Evolutionary conservation across 2,329 filamentous ascomycete species (phyloP).

Genomic region (Zasmidium angulare): DNA sequence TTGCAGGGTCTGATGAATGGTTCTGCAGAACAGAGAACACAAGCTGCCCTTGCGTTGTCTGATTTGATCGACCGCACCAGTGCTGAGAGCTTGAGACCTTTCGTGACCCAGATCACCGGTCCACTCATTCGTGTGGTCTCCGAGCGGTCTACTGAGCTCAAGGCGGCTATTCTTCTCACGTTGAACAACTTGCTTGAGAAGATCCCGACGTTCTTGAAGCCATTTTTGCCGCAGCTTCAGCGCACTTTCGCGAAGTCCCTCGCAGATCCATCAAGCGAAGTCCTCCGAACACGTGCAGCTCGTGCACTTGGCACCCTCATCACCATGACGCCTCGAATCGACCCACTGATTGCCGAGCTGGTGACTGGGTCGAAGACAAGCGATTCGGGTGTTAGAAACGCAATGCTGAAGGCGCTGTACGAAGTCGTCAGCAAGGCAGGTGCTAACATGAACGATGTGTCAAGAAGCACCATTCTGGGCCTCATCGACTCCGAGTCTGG

Average conservation of each 20-base stretch:
- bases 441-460: conserved; percentile 88
- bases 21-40: conserved; percentile 84
- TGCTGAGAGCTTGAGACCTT: conserved; percentile 83
- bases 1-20: conserved; percentile 97
- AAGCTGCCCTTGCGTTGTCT: conserved; percentile 88
- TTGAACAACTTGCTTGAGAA: conserved; percentile 95
- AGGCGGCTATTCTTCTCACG: conserved; percentile 88
- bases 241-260: conserved; percentile 95
- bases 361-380: conserved; percentile 92
- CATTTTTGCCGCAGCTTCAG: conserved; percentile 94
- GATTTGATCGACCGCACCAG: conserved; percentile 94
- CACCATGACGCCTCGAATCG: conserved; percentile 90
- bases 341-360: conserved; percentile 88
- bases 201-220: conserved; percentile 92
- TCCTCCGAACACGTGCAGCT: conserved; percentile 81
- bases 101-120: conserved; percentile 95
- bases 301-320: conserved; percentile 94
- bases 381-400: conserved; percentile 83
- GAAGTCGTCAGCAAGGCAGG: conserved; percentile 96
- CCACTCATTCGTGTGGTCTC: conserved; percentile 97
- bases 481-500: conserved; percentile 85
- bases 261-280: conserved; percentile 87
- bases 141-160: conserved; percentile 93
- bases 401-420: conserved; percentile 95
- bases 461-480: conserved; percentile 78